A percentile compares a stretch with the other conserved stretches of the same genome.
Conservation (phyloP, 225 moss, liverwort and hornwort genomes). For the Physcomitrellopsis africana region DNA sequence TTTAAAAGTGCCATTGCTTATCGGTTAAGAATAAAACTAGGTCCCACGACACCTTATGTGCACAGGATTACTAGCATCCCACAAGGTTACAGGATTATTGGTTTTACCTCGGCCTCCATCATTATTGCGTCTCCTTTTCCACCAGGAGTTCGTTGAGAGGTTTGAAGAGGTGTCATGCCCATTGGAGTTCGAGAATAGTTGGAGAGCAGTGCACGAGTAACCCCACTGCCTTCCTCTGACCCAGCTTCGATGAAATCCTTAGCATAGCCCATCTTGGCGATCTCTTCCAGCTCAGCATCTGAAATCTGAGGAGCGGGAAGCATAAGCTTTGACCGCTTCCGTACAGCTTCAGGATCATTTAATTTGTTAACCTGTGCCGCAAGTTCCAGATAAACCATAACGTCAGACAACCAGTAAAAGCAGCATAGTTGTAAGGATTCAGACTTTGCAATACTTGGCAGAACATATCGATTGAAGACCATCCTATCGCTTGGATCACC, state of each 20-base stretch:
- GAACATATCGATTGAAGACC: not conserved
- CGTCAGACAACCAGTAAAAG: constrained; percentile 1
- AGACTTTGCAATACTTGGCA: not conserved
- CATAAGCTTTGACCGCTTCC: constrained; percentile 85
- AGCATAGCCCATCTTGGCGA: constrained; percentile 89
- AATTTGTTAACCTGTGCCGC: constrained; percentile 70
- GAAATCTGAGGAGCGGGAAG: constrained; percentile 91
- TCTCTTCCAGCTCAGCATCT: constrained; percentile 87
- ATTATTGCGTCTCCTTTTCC: constrained; percentile 98
- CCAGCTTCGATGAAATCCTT: constrained; percentile 86
- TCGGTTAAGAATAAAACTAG: too few relatives aligned
- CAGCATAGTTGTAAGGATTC: not conserved
- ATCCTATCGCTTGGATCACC: not conserved
- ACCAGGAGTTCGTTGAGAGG: constrained; percentile 90
- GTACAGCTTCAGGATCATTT: constrained; percentile 93
- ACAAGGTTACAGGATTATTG: too few relatives aligned
- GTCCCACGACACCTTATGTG: too few relatives aligned
- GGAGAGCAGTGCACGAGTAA: constrained; percentile 79
- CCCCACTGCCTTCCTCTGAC: constrained; percentile 74
- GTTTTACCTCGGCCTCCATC: constrained; percentile 93
- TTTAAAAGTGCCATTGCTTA: not conserved
- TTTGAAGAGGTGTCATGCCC: constrained; percentile 80
- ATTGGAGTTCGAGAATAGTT: constrained; percentile 77
- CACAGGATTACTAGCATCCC: not conserved
- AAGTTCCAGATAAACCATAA: constrained; percentile 27